Evolutionary conservation across 495 filamentous ascomycete genomes (phyloP), one percentile per base, ranked within the genome.

Genomic region (Penicillium waksmanii): DNA sequence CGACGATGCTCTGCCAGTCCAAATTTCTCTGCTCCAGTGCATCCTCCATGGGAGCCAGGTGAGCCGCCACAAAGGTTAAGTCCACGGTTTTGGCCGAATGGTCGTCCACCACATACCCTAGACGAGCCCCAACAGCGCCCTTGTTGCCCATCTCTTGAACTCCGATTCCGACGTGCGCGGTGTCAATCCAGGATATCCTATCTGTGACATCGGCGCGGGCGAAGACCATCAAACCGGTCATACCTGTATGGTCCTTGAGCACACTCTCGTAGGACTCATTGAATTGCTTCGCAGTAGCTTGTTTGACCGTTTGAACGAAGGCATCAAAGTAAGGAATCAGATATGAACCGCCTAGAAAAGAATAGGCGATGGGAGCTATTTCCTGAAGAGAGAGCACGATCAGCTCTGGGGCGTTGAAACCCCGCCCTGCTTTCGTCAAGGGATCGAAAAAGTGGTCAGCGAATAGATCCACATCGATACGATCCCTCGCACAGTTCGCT

Each of bases 121-220:
- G 67, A 34, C 91, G 78, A 33, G 93, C 79, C 0, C 90, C 95
- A 6, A 95, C 91, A 8, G 92, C 93, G 23, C 93, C 95, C 68
- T 98, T 98, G 66, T 97, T 97, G 5, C 92, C 93, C 91, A 97
- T 95, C 34, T 90, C 87, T 54, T 84, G 84, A 3, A 93, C 51
- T 2, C 95, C 95, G 36, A 96, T 85, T 3, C 95, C 93, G 2
- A 92, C 87, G 27, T 87, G 90, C 3, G 87, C 90, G 12, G 83
- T 85, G 55, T 89, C 83, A 4, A 92, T 73, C 66, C 82, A 79
- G 12, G 77, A 70, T 31, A 97, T 75, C 15, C 76, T 73, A 10
- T 76, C 63, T 0, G 79, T 75, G 15, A 89, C 73, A 33, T 87
- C 84, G 33, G 83, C 78, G 47, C 77, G 75, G 19, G 77, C 82